Conservation (phyloP, 192 early-diverging fungal genomes). For the Podila verticillata region DNA sequence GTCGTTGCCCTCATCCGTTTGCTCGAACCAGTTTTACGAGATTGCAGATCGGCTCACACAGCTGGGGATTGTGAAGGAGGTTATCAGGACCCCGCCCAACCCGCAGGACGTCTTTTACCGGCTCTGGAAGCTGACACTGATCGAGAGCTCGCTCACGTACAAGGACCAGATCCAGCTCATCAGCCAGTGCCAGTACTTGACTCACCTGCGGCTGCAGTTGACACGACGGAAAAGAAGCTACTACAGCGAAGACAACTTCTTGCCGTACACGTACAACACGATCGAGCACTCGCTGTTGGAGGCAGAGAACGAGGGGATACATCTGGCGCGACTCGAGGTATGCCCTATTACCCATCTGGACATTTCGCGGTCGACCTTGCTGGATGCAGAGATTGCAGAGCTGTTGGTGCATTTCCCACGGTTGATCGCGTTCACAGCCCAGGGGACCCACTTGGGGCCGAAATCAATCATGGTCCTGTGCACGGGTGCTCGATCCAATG, state of each 20-base stretch:
- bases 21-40: constrained; percentile 11
- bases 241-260: not conserved
- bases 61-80: not conserved
- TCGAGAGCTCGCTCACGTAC: constrained; percentile 7
- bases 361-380: constrained; percentile 14
- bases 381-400: constrained; percentile 17
- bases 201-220: constrained; percentile 18
- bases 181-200: constrained; percentile 34
- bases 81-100: not conserved
- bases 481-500: not conserved
- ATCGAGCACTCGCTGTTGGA: not conserved
- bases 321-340: not conserved
- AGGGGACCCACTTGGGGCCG: constrained; percentile 5
- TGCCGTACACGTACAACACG: not conserved
- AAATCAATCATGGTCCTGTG: not conserved
- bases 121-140: constrained; percentile 1
- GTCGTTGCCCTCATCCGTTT: not conserved
- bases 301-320: not conserved
- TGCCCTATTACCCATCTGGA: constrained; percentile 21
- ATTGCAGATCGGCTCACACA: constrained; percentile 8
- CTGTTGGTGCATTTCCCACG: constrained; percentile 2
- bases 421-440: constrained; percentile 3
- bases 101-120: constrained; percentile 18
- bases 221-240: not conserved
- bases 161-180: constrained; percentile 14